Evolutionary conservation across 2,329 filamentous ascomycete genomes (phyloP).

Genomic region (Cordyceps javanica): DNA sequence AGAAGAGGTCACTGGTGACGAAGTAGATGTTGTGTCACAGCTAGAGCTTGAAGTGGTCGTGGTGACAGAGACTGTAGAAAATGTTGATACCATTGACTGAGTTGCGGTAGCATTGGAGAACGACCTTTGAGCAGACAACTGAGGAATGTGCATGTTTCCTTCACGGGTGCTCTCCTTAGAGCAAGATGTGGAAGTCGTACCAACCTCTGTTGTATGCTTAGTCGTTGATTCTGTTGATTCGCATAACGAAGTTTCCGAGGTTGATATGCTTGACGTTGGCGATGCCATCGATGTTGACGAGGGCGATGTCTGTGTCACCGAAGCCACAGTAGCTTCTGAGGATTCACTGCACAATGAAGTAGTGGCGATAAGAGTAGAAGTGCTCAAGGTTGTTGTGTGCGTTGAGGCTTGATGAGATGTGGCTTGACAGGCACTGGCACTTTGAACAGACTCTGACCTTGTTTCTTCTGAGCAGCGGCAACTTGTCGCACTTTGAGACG

Average conservation of each 20-base stretch:
- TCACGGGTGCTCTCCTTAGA: neutral
- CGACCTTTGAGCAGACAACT: neutral
- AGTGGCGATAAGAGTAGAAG: neutral
- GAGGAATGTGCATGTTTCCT: conserved; percentile 3
- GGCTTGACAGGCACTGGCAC: neutral
- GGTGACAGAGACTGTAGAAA: neutral
- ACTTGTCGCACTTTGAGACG: neutral
- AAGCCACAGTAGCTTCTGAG: neutral
- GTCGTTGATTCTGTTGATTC: neutral
- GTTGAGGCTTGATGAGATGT: neutral
- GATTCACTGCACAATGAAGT: neutral
- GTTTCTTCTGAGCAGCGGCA: conserved; percentile 1
- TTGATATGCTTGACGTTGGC: neutral
- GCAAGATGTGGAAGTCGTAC: neutral
- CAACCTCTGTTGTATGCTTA: neutral
- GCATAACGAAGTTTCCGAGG: neutral
- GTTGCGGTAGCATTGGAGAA: neutral
- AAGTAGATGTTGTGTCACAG: neutral
- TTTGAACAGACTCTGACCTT: neutral
- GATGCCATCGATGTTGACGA: neutral
- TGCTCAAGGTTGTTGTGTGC: neutral
- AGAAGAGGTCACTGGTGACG: neutral
- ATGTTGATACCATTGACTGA: neutral
- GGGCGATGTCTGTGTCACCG: neutral
- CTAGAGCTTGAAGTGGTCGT: neutral